Conservation (phyloP, 169 alveolate species). For the Cryptosporidium muris region DNA sequence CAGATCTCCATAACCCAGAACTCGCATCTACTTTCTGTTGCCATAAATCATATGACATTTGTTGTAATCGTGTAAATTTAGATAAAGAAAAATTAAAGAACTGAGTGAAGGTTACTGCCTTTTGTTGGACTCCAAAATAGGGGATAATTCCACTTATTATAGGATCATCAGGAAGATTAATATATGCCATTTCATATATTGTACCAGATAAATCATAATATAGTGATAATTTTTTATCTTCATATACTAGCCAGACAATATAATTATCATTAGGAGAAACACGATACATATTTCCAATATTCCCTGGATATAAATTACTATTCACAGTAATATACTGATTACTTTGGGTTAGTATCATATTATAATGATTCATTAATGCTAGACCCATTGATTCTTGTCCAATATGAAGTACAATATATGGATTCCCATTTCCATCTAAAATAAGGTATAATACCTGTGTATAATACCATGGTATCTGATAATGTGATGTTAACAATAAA, state of each 20-base stretch:
- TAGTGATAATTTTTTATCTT: too few relatives aligned
- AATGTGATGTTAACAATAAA: slow-evolving; percentile 4
- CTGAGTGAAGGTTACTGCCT: too few relatives aligned
- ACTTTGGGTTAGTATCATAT: background rate
- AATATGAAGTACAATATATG: slow-evolving; percentile 18
- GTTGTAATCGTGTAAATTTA: too few relatives aligned
- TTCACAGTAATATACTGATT: slow-evolving; percentile 10
- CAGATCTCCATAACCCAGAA: too few relatives aligned
- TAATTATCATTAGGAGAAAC: slow-evolving; percentile 7
- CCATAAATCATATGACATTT: too few relatives aligned
- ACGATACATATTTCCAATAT: slow-evolving; percentile 34
- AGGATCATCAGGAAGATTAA: too few relatives aligned
- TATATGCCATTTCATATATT: too few relatives aligned
- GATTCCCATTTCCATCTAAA: slow-evolving; percentile 15
- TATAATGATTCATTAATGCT: background rate
- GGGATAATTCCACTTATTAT: too few relatives aligned
- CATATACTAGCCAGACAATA: slow-evolving; percentile 1
- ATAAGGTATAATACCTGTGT: slow-evolving; percentile 14
- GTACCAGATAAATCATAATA: too few relatives aligned
- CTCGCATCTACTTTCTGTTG: too few relatives aligned
- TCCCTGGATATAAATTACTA: background rate
- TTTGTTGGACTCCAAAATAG: too few relatives aligned
- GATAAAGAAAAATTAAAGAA: too few relatives aligned
- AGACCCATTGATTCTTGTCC: slow-evolving; percentile 38
- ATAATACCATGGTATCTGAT: slow-evolving; percentile 16